Percentiles rank a stretch among this genome's conserved stretches.
phyloP scores from a whole-genome alignment of 2,329 filamentous ascomycete genomes.

The Tolypocladium ophioglossoides region DNA sequence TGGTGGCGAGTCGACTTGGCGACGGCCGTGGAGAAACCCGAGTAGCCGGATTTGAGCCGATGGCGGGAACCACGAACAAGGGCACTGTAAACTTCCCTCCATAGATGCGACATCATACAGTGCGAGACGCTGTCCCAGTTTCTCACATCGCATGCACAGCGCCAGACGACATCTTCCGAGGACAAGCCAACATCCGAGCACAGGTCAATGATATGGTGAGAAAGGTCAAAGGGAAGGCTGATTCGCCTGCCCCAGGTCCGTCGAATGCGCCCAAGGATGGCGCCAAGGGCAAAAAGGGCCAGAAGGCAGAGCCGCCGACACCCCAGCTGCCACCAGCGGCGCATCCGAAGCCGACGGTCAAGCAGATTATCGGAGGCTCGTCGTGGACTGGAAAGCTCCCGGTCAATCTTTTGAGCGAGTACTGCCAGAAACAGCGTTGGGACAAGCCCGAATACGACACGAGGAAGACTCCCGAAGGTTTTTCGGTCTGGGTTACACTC shows the following conservation, averaged over 20 bases:
- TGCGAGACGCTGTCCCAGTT: neutral
- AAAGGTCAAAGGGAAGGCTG: conserved; percentile 41
- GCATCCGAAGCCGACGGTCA: conserved; percentile 51
- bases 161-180: neutral
- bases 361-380: conserved; percentile 82
- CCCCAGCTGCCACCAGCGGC: conserved; percentile 24
- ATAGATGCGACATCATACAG: neutral
- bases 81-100: neutral
- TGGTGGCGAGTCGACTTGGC: too few species aligned
- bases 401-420: conserved; percentile 84
- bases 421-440: conserved; percentile 95
- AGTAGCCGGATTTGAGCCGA: conserved; percentile 1
- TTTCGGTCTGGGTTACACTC: conserved; percentile 72
- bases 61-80: neutral
- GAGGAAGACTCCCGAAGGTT: conserved; percentile 62
- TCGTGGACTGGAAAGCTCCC: conserved; percentile 98
- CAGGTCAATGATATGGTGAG: conserved; percentile 30
- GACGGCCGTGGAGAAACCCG: neutral
- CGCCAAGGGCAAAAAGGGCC: conserved; percentile 30
- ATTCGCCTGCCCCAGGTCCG: conserved; percentile 22
- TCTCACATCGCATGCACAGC: neutral
- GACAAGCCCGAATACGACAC: conserved; percentile 86
- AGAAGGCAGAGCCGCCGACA: conserved; percentile 18
- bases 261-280: conserved; percentile 42
- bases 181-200: neutral